These are phyloP conservation scores for Vanrija sp. DNA, from an alignment of 1,284 basidiomycete species.

Conservation along the genomic window DNA sequence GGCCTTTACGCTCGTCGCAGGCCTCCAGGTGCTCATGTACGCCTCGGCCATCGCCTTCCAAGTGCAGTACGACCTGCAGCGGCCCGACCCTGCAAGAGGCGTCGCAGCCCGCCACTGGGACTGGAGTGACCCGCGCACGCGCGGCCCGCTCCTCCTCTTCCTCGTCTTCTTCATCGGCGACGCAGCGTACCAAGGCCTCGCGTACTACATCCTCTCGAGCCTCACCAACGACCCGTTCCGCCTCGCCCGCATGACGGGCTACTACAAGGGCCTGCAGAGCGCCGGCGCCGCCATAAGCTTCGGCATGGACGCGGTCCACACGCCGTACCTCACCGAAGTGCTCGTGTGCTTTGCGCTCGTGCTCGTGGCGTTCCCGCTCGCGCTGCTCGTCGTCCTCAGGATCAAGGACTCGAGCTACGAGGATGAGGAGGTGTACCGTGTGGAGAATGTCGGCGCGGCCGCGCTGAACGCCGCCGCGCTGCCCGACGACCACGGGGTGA, in stretches of 20 bases:
- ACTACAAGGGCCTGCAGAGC: conserved; percentile 47
- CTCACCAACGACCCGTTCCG: conserved; percentile 35
- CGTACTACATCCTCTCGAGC: conserved; percentile 36
- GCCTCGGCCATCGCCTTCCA: conserved; percentile 38
- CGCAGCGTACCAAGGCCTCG: conserved; percentile 45
- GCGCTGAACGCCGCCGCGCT: conserved; percentile 25
- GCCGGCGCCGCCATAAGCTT: conserved; percentile 51
- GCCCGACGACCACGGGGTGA: conserved; percentile 28
- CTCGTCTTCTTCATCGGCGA: conserved; percentile 43
- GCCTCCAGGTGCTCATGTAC: conserved; percentile 35
- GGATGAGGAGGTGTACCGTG: conserved; percentile 23
- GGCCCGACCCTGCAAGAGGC: conserved; percentile 36
- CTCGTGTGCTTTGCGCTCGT: conserved; percentile 36
- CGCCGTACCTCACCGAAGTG: conserved; percentile 38
- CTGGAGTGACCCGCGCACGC: background rate
- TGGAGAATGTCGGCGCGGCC: conserved; percentile 28
- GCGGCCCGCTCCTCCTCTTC: conserved; percentile 11
- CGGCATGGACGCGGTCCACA: conserved; percentile 54
- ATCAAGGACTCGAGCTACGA: conserved; percentile 35
- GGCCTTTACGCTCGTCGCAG: conserved; percentile 26
- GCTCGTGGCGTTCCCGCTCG: conserved; percentile 33
- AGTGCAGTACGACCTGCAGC: conserved; percentile 18
- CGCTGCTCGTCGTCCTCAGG: conserved; percentile 26
- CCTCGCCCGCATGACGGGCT: conserved; percentile 46
- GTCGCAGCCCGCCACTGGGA: conserved; percentile 29